Evolutionary conservation across 2,329 filamentous ascomycete genomes (phyloP).

Genomic region (Cladosporium austrohemisphaericum): DNA sequence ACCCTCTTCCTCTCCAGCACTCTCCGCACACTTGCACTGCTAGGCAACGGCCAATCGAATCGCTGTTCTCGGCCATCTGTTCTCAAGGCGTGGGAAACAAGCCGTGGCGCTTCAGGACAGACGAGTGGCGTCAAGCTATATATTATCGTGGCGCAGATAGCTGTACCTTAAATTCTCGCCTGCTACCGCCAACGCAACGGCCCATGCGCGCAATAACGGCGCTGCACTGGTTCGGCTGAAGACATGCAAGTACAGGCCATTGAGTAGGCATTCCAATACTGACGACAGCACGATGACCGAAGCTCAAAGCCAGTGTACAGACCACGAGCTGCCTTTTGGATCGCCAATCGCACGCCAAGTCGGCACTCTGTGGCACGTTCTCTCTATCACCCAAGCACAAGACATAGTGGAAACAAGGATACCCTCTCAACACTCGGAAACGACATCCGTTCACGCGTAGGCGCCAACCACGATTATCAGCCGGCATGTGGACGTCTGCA

Average conservation of each 20-base stretch:
- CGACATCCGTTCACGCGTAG: constrained; percentile 1
- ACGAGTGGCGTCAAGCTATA: constrained; percentile 9
- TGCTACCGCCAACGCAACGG: constrained; percentile 7
- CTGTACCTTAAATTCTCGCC: constrained; percentile 9
- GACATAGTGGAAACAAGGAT: neutral
- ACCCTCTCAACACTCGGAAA: constrained; percentile 9
- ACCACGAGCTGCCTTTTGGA: neutral
- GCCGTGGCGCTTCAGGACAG: neutral
- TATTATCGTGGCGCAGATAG: constrained; percentile 1
- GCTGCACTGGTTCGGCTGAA: constrained; percentile 9
- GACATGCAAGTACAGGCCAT: neutral
- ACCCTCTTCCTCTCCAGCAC: neutral
- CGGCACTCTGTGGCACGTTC: neutral
- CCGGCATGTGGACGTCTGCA: constrained; percentile 4
- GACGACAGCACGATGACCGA: constrained; percentile 2
- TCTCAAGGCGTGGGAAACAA: neutral
- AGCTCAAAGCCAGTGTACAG: neutral
- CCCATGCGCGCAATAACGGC: constrained; percentile 6
- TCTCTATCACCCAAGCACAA: neutral
- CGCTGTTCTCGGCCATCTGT: neutral
- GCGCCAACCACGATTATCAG: neutral
- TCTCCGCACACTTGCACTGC: neutral
- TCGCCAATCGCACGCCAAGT: neutral
- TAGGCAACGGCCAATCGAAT: neutral
- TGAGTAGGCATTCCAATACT: neutral